phyloP scores from a whole-genome alignment of 805 yeast species.

The Maudiozyma serrabonitensis region DNA sequence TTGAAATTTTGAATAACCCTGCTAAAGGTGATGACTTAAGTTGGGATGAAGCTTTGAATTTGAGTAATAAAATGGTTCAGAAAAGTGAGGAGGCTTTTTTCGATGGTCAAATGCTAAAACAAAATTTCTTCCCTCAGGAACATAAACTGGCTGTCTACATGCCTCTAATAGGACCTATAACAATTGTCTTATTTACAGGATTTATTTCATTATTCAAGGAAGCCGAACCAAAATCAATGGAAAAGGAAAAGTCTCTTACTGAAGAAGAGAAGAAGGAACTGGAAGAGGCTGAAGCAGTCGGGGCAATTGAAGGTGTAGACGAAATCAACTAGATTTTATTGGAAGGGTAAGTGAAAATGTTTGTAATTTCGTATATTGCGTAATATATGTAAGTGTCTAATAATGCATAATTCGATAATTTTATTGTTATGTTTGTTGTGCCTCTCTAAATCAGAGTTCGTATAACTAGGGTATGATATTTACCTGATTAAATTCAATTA shows the following conservation, averaged over 20 bases:
- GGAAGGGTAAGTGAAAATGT: not conserved
- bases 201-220: conserved; percentile 39
- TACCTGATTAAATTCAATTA: too few relatives aligned
- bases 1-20: conserved; percentile 25
- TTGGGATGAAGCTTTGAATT: conserved; percentile 44
- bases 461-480: too few relatives aligned
- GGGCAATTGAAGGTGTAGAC: conserved; percentile 6
- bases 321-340: not conserved
- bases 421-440: too few relatives aligned
- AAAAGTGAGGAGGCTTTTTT: conserved; percentile 66
- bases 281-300: conserved; percentile 3
- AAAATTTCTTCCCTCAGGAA: conserved; percentile 89
- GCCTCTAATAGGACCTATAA: conserved; percentile 82
- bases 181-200: conserved; percentile 51
- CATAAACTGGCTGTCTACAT: conserved; percentile 90
- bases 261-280: not conserved
- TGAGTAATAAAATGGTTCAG: conserved; percentile 39
- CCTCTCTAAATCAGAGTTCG: too few relatives aligned
- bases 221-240: conserved; percentile 1
- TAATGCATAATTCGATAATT: too few relatives aligned
- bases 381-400: too few relatives aligned
- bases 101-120: conserved; percentile 91
- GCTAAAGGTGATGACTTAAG: conserved; percentile 21
- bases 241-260: not conserved
- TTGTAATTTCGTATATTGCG: too few relatives aligned